Evolutionary conservation across 345 rosid genomes (phyloP), one percentile per base, ranked within the genome.

Genomic region (Corchorus olitorius): DNA sequence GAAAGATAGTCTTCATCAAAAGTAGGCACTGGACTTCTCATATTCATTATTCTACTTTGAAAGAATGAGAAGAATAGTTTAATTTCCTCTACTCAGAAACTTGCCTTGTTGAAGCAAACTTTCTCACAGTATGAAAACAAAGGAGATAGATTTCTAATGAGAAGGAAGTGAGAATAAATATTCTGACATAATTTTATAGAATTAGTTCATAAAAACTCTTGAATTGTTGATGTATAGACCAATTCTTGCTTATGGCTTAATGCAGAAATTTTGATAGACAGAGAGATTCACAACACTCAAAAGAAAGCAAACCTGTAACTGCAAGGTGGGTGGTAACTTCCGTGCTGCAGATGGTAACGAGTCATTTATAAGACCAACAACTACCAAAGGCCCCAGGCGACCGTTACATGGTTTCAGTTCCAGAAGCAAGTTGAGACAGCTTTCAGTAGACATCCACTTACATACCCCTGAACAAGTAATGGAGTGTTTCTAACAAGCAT

Each of bases 381-480:
- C 83, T 2, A 79, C 86, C 77, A 88, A 83, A 53, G 83, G 85
- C 52, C 98, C 98, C 46, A 94, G 70, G 22, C 98, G 97, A 74
- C 88, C 90, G 78, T 70, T 74, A n/a, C 83, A 78, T 1, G 81
- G 90, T 84, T 89, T 88, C 62, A 86, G 91, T 34, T 89, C 85
- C 71, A 81, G 37, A 55, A 91, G 92, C 84, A 54, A 78, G 14
- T 76, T 83, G 20, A 85, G 75, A 79, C 97, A 93, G 69, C 87
- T 84, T 79, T 87, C 76, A 45, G 82, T 55, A 68, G 95, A 83
- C 87, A 85, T 86, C 97, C 97, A 94, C 83, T 82, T 91, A 69
- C 80, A 86, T 64, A 75, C 62, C 58, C 80, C 97, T 93, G 89
- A 86, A 87, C 20, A 52, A 7, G 74, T 2, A 64, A 17, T 70